phyloP scores from a whole-genome alignment of 768 basidiomycete species.

The Trametes cubensis region DNA sequence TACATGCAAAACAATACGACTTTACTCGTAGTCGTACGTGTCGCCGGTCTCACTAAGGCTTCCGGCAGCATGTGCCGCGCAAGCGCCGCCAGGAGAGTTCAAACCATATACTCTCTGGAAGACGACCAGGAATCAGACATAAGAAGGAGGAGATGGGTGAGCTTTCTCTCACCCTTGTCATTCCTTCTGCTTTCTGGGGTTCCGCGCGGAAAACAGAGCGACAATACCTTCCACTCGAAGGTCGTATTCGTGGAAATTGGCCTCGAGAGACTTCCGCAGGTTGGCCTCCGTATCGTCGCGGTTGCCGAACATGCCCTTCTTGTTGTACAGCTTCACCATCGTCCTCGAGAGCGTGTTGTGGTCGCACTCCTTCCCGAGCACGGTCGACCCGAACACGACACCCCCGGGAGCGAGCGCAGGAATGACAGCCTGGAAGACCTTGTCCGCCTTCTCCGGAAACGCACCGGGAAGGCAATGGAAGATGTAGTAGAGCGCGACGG shows the following conservation, averaged over 20 bases:
- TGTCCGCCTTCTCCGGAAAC: constrained; percentile 22
- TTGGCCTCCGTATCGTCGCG: constrained; percentile 10
- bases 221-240: constrained; percentile 19
- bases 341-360: constrained; percentile 22
- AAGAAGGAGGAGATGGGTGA: no score
- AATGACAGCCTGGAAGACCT: constrained; percentile 11
- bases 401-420: constrained; percentile 16
- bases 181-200: not conserved
- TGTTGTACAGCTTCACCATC: constrained; percentile 19
- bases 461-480: constrained; percentile 27
- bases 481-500: constrained; percentile 26
- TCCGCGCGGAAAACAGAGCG: constrained; percentile 21
- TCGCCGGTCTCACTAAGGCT: no score
- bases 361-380: constrained; percentile 16
- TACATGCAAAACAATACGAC: no score
- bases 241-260: constrained; percentile 23
- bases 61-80: no score
- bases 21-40: no score
- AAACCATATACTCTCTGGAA: no score
- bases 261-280: constrained; percentile 17
- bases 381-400: constrained; percentile 25
- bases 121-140: no score
- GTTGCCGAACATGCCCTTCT: constrained; percentile 23
- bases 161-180: no score
- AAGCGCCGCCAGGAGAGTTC: no score